Base-by-base conservation (phyloP, 148 eudicot species). In the Nepenthes mirabilis region DNA sequence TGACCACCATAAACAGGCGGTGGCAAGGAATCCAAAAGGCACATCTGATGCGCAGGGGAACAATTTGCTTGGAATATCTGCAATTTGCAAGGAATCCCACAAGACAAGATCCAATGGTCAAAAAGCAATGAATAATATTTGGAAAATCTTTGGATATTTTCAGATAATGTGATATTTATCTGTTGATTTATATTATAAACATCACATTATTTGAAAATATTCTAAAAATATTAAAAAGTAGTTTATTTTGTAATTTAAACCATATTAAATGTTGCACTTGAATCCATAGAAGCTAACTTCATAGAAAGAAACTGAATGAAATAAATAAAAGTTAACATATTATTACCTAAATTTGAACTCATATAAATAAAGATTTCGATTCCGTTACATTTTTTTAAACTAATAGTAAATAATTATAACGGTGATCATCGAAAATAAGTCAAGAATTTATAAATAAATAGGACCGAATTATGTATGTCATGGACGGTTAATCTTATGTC, bases 251-350 rank as follows among this genome's bases (percentile, higher is more conserved):
- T 23, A 23, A 23, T 23, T 23, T 23, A 0, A 23, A 23, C 78
- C 62, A 69, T 65, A 69, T 67, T 73, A 48, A 72, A 60, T 57
- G 80, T 87, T 58, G 78, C 52, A 51, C 72, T 73, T 57, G 95
- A 76, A 64, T 87, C 78, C 10, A 83, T 78, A 1, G 98, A 63
- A 53, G 98, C 78, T 37, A 91, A 74, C 64, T 91, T 91, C 96
- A 91, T 91, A 0, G 98, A 88, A 10, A 91, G 77, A 55, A 85
- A 88, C 98, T 91, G 63, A 55, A 71, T 52, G 9, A 37, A 43
- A 70, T 34, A 9, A 52, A 2, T 23, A 23, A 23, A 57, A 40
- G 37, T 5, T 40, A 40, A 4, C 0, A 4, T 8, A 3, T 40
- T 40, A 8, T 40, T 1, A 40, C 8, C 45, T 40, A 50, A 14